Base-by-base conservation (phyloP, 2,329 filamentous ascomycete species). In the Trichoderma asperellum region DNA sequence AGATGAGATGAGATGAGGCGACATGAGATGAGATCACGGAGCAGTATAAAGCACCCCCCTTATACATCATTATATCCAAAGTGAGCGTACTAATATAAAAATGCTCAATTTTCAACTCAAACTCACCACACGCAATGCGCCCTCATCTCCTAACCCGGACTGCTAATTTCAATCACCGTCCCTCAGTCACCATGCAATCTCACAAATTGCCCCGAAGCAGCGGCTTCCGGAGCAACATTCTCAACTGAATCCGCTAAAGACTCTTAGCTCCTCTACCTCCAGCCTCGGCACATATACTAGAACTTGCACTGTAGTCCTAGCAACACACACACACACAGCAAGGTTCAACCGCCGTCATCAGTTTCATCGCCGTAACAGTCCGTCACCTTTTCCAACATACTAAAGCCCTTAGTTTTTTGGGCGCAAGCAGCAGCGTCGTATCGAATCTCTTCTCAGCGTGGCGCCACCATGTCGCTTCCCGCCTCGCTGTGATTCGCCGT, bases 191-290 rank as follows among this genome's bases (percentile, higher is more conserved):
- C 37, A n/a, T 43, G 6, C 18, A n/a, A n/a, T 43, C 40, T n/a
- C 49, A 53, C 18, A 47, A 65, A 66, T 58, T 47, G 14, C 40
- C 53, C 53, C 63, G 63, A 66, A 34, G n/a, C 63, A 40, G 32
- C 63, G 63, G 63, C 63, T 27, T 58, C 29, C 63, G 63, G 63
- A 57, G 63, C 63, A 66, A 66, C 29, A 24, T 24, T 57, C 59
- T 57, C 40, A 34, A 29, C 43, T 18, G 21, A 11, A 1, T 2
- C 52, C 27, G 12, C 21, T 18, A 4, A 32, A 55, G n/a, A 12
- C 21, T 12, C 43, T 49, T 5, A 49, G n/a, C 47, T 24, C 10
- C 43, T 49, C 43, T 21, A 21, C 11, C 5, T 21, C 8, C 8
- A 63, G 29, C 47, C 62, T 43, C 62, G 49, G 49, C 24, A 64